phyloP scores from a whole-genome alignment of 805 yeast species.

The Saccharomyces jurei region DNA sequence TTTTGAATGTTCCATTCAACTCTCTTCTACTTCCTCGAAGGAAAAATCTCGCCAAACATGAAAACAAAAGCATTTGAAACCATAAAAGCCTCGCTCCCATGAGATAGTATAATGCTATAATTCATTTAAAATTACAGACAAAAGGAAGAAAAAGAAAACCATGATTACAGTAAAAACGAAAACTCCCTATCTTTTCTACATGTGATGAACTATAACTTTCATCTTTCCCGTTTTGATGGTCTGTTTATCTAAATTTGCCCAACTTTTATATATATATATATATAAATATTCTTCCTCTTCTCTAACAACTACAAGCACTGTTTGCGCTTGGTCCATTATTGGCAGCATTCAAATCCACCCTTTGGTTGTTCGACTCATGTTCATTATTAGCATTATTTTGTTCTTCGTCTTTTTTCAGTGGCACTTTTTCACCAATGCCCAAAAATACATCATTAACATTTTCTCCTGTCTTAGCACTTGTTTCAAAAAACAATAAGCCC shows the following conservation, averaged over 20 bases:
- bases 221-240: neutral
- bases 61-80: neutral
- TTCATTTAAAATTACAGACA: neutral
- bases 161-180: neutral
- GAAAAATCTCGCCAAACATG: neutral
- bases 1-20: neutral
- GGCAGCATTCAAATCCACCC: conserved; percentile 30
- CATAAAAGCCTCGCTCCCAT: too few species aligned
- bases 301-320: conserved; percentile 29
- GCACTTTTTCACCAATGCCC: conserved; percentile 83
- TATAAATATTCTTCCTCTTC: neutral
- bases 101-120: neutral
- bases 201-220: neutral
- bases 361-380: conserved; percentile 22
- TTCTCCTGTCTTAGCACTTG: conserved; percentile 84
- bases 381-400: conserved; percentile 18
- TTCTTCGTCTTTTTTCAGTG: conserved; percentile 32
- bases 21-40: neutral
- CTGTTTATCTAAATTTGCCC: neutral
- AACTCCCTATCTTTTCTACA: neutral
- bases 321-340: conserved; percentile 26
- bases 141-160: neutral
- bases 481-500: conserved; percentile 82
- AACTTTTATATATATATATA: neutral
- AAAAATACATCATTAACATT: conserved; percentile 88